Base-by-base conservation (phyloP, 148 eudicot species). In the Arctostaphylos glauca region DNA sequence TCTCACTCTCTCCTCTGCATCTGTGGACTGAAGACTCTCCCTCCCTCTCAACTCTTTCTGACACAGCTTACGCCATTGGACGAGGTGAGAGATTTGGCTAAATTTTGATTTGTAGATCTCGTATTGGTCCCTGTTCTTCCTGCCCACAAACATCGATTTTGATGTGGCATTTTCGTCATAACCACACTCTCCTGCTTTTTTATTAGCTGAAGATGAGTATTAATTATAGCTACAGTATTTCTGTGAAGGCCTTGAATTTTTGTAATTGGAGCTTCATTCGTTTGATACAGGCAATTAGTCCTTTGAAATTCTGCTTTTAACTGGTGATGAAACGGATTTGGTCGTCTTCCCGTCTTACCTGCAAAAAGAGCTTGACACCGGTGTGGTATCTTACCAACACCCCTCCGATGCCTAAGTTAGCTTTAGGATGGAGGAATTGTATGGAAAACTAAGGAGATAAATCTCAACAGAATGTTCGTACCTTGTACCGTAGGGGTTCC, bases 21-120 rank as follows among this genome's bases (percentile, higher is more conserved):
- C 41, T 12, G 41, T 23, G 13, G 5, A 12, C 14, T 31, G 43
- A 1, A 1, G 1, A 2, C 73, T 25, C 43, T 23, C 16, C 31
- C 72, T 13, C 72, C 25, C 44, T 67, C 72, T 13, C 38, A 31
- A 31, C 72, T 68, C n/a, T 68, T 16, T 6, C 70, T 2, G 13
- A 21, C 13, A 13, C 19, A 14, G 5, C 15, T 67, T 38, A 67
- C 18, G 73, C 47, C 73, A 68, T 16, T 18, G 23, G 75, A 41
- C 75, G 12, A 71, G 75, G 75, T 71, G 43, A 68, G 73, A 23
- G 73, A 46, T 71, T 71, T 71, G 21, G 48, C 75, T 71, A 21
- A 43, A 71, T 16, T 71, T 71, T 19, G 8, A 2, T 43, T 5
- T 43, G 15, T 15, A 43, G 75, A 71, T 41, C 75, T 43, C 50